Conservation (phyloP, 306 rosid genomes). For the Delonix regia region DNA sequence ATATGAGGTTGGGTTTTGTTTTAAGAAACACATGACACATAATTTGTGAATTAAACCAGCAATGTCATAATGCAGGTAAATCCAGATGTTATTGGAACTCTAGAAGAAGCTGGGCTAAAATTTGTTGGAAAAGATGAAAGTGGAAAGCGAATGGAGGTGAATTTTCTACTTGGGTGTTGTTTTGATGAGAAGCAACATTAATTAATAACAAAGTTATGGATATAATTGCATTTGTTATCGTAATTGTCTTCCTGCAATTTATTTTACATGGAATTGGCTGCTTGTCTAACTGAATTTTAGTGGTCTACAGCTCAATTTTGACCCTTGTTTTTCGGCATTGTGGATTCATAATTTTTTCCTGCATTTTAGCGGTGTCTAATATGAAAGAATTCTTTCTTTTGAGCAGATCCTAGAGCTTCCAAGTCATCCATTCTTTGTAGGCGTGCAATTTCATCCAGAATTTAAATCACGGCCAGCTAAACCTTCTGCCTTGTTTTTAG, state of each 20-base stretch:
- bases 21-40: constrained; percentile 9
- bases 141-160: constrained; percentile 96
- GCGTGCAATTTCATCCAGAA: constrained; percentile 98
- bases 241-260: not conserved
- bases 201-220: not conserved
- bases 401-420: constrained; percentile 92
- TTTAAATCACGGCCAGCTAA: constrained; percentile 93
- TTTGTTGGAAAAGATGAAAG: constrained; percentile 95
- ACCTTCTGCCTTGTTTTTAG: constrained; percentile 89
- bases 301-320: not conserved
- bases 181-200: constrained; percentile 25
- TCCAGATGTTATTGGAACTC: constrained; percentile 71
- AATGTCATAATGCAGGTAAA: constrained; percentile 69
- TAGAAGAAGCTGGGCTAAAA: constrained; percentile 86
- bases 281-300: not conserved
- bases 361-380: constrained; percentile 7
- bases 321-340: constrained; percentile 17
- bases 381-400: constrained; percentile 29
- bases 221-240: not conserved
- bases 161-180: constrained; percentile 36
- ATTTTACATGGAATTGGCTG: not conserved
- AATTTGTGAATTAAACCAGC: constrained; percentile 28
- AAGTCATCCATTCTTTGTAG: constrained; percentile 85
- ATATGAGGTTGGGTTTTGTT: constrained; percentile 71
- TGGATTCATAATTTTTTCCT: not conserved